Evolutionary conservation across 441 rosid species (phyloP), one percentile per base, ranked within the genome.

Genomic region (Flueggea neowawraea): DNA sequence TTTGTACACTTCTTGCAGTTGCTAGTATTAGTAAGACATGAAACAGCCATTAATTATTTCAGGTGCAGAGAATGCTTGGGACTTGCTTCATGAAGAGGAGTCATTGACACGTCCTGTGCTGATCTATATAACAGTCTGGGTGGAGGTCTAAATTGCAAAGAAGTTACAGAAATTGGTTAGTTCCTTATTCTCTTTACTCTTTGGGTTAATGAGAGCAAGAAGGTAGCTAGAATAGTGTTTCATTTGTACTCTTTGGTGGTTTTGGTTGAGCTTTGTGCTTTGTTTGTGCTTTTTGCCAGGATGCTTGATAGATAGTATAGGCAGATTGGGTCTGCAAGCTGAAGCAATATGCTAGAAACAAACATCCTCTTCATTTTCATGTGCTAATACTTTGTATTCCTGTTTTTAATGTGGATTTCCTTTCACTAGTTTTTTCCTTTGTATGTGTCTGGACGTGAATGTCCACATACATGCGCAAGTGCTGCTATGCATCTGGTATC

Each of bases 41-140:
- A 22, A 22, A 22, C 2, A 22, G 2, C 2, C 28, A 22, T 22
- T 22, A 57, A 31, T 57, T 17, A 62, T 58, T 16, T 48, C 69
- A 94, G 97, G 94, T 69, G 84, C 88, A 16, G 82, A 79, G 68
- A 94, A 82, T 57, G 97, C 99, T 43, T 91, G 97, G 97, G 99
- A 87, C 62, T 82, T 89, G 90, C 96, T 95, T 52, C 77, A 73
- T 5, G 97, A 87, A 61, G 97, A 89, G 65, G 79, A 73, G n/a
- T 79, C 82, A 43, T 77, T 86, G 70, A 69, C 77, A 0, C 84
- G 80, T 89, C 99, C 32, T 83, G 87, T 70, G 81, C 85, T 5
- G 94, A 91, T 73, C 77, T 94, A 31, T 96, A 94, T 69, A 71
- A 69, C 69, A 91, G 91, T 57, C 78, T 91, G 45, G 92, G 92